phyloP scores from a whole-genome alignment of 768 basidiomycete genomes.

The Suillus tomentosus region DNA sequence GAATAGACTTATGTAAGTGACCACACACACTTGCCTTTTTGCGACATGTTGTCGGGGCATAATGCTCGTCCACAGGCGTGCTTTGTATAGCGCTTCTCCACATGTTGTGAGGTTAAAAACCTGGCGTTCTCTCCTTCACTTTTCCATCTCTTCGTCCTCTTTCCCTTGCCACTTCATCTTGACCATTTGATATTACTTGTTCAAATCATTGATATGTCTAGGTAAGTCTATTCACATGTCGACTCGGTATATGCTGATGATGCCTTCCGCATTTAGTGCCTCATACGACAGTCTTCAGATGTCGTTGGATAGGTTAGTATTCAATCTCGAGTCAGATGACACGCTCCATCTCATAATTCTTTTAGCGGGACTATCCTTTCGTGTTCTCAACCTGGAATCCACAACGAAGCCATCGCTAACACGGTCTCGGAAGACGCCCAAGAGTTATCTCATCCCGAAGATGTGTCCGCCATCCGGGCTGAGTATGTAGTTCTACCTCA shows the following conservation, averaged over 20 bases:
- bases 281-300: background rate
- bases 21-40: background rate
- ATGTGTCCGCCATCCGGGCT: background rate
- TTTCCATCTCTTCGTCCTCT: background rate
- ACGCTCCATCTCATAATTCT: background rate
- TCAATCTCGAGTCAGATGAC: background rate
- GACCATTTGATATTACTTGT: too few relatives aligned
- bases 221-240: background rate
- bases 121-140: background rate
- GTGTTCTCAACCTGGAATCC: background rate
- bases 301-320: background rate
- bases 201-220: background rate
- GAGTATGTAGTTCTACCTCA: background rate
- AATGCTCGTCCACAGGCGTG: background rate
- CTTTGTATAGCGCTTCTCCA: background rate
- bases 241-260: background rate
- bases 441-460: background rate
- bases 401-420: background rate
- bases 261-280: background rate
- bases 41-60: background rate
- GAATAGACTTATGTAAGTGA: too few relatives aligned
- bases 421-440: background rate
- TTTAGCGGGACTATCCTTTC: background rate
- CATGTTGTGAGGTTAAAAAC: background rate
- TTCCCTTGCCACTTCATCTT: background rate